Evolutionary conservation across 2,329 filamentous ascomycete species (phyloP).

Genomic region (Arthrobotrys megalospora): DNA sequence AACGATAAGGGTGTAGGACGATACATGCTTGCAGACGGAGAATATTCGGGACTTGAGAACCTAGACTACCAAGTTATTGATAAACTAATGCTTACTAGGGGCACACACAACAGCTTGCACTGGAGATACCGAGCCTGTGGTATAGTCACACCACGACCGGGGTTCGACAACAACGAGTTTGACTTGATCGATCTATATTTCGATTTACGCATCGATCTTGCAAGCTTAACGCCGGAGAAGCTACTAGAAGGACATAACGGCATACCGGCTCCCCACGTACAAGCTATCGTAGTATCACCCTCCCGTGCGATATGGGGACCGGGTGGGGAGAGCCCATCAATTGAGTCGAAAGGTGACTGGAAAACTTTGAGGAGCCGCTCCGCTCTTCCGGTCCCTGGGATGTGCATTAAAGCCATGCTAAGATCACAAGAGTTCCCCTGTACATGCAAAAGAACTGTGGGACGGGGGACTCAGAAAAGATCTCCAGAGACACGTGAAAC

Average conservation of each 20-base stretch:
- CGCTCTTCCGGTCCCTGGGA: not conserved
- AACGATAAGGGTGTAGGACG: too few relatives aligned
- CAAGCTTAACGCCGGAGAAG: not conserved
- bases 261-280: not conserved
- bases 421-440: not conserved
- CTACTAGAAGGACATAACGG: not conserved
- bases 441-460: not conserved
- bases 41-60: not conserved
- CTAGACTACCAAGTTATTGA: constrained; percentile 7
- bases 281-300: not conserved
- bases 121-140: constrained; percentile 20
- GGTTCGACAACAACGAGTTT: not conserved
- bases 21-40: not conserved
- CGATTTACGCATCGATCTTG: not conserved
- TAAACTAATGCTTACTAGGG: not conserved
- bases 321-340: not conserved
- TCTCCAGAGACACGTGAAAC: not conserved
- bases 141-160: not conserved
- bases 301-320: not conserved
- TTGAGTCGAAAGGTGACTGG: not conserved
- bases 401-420: not conserved
- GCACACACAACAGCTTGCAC: not conserved
- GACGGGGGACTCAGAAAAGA: not conserved
- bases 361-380: not conserved
- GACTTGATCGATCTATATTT: not conserved